These are phyloP conservation scores for Helotiales sp. DNA, from an alignment of 2,329 filamentous ascomycete species.

Conservation along the genomic window DNA sequence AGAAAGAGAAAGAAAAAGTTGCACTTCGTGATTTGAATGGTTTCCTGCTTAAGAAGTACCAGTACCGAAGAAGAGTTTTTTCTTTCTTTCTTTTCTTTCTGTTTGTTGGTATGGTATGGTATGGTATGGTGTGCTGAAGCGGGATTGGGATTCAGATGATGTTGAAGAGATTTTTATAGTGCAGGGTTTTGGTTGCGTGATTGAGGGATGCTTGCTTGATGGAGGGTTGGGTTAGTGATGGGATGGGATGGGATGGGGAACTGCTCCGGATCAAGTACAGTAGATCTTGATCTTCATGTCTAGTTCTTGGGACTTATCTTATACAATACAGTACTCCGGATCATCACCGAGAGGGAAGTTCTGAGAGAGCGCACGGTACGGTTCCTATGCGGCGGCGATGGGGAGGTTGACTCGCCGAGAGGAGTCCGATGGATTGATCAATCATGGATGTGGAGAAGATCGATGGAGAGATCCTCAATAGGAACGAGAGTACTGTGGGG, in stretches of 20 bases:
- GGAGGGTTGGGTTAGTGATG: no score
- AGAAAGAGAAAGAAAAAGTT: neutral
- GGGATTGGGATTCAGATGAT: neutral
- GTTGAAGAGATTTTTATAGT: neutral
- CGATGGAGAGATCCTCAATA: neutral
- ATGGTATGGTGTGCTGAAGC: neutral
- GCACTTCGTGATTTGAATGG: neutral
- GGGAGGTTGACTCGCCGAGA: neutral
- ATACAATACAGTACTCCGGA: no score
- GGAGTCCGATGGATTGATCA: neutral
- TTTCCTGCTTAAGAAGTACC: neutral
- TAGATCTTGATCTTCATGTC: no score
- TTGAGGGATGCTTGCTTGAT: no score
- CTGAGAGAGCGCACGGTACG: neutral
- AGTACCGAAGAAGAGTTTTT: neutral
- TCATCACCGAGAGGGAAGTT: no score
- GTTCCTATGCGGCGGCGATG: neutral
- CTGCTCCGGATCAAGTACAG: no score
- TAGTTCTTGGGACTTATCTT: no score
- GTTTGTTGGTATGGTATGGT: neutral
- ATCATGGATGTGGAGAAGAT: neutral
- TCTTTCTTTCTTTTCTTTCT: neutral
- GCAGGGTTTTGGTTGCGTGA: no score
- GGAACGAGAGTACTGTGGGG: neutral
- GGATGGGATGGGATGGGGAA: no score